Conservation (phyloP, 257 asterid genomes). For the Solanum sitiens region DNA sequence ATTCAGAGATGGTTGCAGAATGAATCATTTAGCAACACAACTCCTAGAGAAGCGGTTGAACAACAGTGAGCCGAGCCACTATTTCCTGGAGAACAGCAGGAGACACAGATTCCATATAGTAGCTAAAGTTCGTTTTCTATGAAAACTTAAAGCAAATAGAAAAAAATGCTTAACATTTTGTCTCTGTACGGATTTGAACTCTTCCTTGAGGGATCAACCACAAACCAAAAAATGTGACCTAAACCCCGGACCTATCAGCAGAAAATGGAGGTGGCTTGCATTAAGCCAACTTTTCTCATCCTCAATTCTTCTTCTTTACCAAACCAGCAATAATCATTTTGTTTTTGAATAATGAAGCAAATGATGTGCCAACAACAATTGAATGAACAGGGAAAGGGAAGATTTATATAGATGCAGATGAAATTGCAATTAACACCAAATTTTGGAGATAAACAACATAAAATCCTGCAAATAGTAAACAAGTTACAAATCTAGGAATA, state of each 20-base stretch:
- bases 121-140: neutral
- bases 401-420: neutral
- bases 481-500: neutral
- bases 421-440: neutral
- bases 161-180: neutral
- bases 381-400: neutral
- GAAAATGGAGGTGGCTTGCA: neutral
- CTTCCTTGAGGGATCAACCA: neutral
- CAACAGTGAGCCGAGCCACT: neutral
- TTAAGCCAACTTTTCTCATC: neutral
- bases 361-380: neutral
- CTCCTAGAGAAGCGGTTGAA: neutral
- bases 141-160: neutral
- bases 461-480: neutral
- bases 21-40: neutral
- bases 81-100: neutral
- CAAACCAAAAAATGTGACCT: neutral
- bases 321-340: neutral
- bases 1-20: neutral
- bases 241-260: neutral
- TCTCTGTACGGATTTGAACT: neutral
- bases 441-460: neutral
- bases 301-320: neutral
- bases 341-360: neutral
- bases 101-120: neutral